phyloP scores from a whole-genome alignment of 2,329 filamentous ascomycete genomes.

The Trichoderma semiorbis region DNA sequence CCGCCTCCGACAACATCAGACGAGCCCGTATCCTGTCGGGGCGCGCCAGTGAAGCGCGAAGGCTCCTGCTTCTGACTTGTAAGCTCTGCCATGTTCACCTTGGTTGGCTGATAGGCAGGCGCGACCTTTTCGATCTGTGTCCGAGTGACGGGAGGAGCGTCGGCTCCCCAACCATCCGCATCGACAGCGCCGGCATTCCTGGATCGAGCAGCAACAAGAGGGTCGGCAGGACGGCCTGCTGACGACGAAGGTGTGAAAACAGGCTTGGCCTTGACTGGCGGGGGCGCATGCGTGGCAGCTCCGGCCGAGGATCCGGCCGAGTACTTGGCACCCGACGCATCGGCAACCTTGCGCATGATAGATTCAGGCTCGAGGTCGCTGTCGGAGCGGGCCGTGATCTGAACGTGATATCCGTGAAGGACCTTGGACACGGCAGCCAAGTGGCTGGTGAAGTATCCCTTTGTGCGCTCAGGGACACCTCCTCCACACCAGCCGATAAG shows the following conservation, averaged over 20 bases:
- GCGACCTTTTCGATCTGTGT: slow-evolving; percentile 88
- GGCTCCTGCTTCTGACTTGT: slow-evolving; percentile 68
- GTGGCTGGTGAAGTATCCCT: slow-evolving; percentile 98
- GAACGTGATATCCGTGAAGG: slow-evolving; percentile 94
- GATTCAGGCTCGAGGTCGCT: slow-evolving; percentile 80
- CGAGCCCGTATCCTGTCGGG: slow-evolving; percentile 42
- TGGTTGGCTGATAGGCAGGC: slow-evolving; percentile 90
- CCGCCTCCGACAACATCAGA: slow-evolving; percentile 73
- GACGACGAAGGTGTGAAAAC: slow-evolving; percentile 76
- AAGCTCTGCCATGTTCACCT: slow-evolving; percentile 87
- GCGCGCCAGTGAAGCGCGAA: slow-evolving; percentile 54
- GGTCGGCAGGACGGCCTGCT: slow-evolving; percentile 56
- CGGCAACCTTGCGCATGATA: slow-evolving; percentile 89
- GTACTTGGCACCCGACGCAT: slow-evolving; percentile 94
- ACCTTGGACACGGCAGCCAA: slow-evolving; percentile 84
- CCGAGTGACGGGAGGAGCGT: slow-evolving; percentile 87
- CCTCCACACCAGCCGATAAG: slow-evolving; percentile 97
- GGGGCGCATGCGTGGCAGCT: slow-evolving; percentile 53
- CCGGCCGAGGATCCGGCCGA: slow-evolving; percentile 62
- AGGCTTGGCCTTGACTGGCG: slow-evolving; percentile 80
- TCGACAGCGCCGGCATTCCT: slow-evolving; percentile 61
- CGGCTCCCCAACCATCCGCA: slow-evolving; percentile 88
- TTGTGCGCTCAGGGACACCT: slow-evolving; percentile 95
- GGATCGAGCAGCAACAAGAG: slow-evolving; percentile 63
- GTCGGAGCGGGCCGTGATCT: slow-evolving; percentile 92